Percentiles rank a stretch among this genome's conserved stretches.
Conservation (phyloP, 2,329 filamentous ascomycete species). For the Cryoendolithus antarcticus region DNA sequence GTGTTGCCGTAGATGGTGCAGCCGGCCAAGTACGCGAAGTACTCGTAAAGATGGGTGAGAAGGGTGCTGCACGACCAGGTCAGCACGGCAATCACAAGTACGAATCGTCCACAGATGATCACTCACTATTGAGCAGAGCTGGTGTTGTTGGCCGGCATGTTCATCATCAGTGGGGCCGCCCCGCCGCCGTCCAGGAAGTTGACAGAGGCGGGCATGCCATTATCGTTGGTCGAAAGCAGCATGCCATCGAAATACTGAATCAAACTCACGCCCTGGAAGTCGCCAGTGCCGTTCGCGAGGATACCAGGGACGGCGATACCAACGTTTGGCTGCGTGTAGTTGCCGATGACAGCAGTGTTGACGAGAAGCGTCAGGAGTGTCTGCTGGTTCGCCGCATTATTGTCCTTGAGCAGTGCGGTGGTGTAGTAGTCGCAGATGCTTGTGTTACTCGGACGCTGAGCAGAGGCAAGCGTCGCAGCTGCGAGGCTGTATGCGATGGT, state of each 20-base stretch:
- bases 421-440: conserved; percentile 55
- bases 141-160: conserved; percentile 40
- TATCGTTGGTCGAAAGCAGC: conserved; percentile 42
- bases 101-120: neutral
- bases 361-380: conserved; percentile 38
- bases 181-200: conserved; percentile 53
- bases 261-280: conserved; percentile 43
- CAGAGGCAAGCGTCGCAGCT: conserved; percentile 12
- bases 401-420: conserved; percentile 44
- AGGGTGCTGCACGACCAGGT: conserved; percentile 32
- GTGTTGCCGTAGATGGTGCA: conserved; percentile 40
- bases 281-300: conserved; percentile 37
- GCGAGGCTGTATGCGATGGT: conserved; percentile 5
- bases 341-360: conserved; percentile 51
- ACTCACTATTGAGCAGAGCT: conserved; percentile 45
- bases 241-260: conserved; percentile 47
- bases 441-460: conserved; percentile 36
- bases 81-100: no score
- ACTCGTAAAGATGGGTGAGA: conserved; percentile 50
- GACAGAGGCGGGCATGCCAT: conserved; percentile 35
- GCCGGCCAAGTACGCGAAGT: conserved; percentile 47
- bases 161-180: conserved; percentile 42
- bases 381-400: conserved; percentile 45
- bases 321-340: conserved; percentile 35
- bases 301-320: conserved; percentile 39